Evolutionary conservation across 2,329 filamentous ascomycete species (phyloP), one percentile per base, ranked within the genome.

Genomic region (Aureobasidium mangrovei): DNA sequence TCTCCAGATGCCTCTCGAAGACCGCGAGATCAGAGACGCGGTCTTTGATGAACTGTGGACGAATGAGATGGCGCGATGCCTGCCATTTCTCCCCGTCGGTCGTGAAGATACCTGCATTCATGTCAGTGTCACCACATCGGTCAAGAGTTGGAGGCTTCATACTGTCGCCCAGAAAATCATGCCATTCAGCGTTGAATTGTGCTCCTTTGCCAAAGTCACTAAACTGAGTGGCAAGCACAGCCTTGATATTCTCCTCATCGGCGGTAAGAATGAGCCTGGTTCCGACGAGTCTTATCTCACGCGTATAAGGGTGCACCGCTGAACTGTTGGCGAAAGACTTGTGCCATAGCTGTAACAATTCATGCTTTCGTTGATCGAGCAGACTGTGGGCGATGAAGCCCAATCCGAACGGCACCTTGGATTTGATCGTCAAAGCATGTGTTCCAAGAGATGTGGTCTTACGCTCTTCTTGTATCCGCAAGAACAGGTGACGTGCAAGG

Each of bases 221-320:
- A 65, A 96, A 96, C 65, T 95, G 88, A 1, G 85, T 86, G 0
- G 90, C 87, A n/a, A 96, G 75, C 26, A 96, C 78, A 4, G 91
- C 88, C 69, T 95, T 95, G 73, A 95, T 86, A 65, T 95, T 95
- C 64, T 94, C 88, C 0, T 86, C 86, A 61, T 95, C 89, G 4
- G 80, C 80, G 0, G 91, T 95, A 64, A 93, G 77, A 56, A 94
- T 68, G 26, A 85, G 68, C n/a, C 86, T 80, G 45, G 72, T 67
- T 45, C 78, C 76, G 1, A 81, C 62, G 5, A 82, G 62, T 1
- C 74, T 74, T 8, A 72, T 67, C 69, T 91, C 86, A 38, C 77
- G 70, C 0, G 86, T 91, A 61, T 75, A 82, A 32, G 70, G 64
- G 4, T 67, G 65, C 1, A 65, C 64, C 42, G 58, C 53, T n/a